Evolutionary conservation across 2,329 filamentous ascomycete genomes (phyloP), one percentile per base, ranked within the genome.

Genomic region (Paraconiothyrium brasiliense): DNA sequence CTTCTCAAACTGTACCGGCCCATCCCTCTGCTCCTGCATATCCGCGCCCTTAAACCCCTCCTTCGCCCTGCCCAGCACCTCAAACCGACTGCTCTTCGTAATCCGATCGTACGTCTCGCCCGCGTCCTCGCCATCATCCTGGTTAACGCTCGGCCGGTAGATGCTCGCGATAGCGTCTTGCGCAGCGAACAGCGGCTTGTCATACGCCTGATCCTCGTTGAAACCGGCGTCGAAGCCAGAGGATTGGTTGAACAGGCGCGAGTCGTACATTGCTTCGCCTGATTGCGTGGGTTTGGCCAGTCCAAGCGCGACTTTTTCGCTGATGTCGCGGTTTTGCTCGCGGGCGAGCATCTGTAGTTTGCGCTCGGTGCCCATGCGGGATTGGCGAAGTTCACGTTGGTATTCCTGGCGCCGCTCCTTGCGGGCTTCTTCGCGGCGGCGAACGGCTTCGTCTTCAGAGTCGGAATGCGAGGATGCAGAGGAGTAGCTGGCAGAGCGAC

Each of bases 161-260:
- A 99, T 98, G 77, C 90, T 94, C 81, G 88, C 95, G 71, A 97
- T 93, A 9, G 93, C 94, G 75, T 98, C 94, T 76, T 97, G 93
- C 14, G 95, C 94, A 0, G 94, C 94, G 77, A 99, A 99, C 8
- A 99, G 84, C 22, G 95, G 95, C 81, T 98, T 98, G 79, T 98
- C 95, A 81, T 98, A 99, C 0, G 90, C 89, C 75, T 99, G 95
- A 78, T 99, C 95, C 79, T 99, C 95, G 78, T 99, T 99, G 85
- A 97, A 93, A 0, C 94, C 95, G 56, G 89, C 87, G 69, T 93
- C 90, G 76, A 99, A 96, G 0, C 95, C 95, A 70, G 91, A 94
- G 6, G 89, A 91, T 80, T 97, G 93, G 80, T 98, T 97, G 81
- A 99, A 99, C 34, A 99, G 82, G 44, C 95, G 86, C 2, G 93